Percentiles rank a stretch among this genome's conserved stretches.
Conservation (phyloP, 2,329 filamentous ascomycete genomes). For the Endoconidiophora laricicola region DNA sequence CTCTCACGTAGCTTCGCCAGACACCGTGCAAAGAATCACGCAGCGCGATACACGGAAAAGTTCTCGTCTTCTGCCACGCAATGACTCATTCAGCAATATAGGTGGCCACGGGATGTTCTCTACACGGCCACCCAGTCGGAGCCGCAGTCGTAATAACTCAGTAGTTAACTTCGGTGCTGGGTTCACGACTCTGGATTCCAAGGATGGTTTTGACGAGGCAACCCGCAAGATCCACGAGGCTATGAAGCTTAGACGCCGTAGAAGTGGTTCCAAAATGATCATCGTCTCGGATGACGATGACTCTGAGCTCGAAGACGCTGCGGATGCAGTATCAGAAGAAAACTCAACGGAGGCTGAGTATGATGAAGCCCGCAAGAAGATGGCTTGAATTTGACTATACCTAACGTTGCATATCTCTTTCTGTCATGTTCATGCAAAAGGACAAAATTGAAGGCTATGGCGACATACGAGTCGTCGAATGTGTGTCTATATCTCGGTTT, state of each 20-base stretch:
- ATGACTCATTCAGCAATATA: constrained; percentile 88
- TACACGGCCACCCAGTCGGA: constrained; percentile 69
- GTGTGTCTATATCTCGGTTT: too few relatives aligned
- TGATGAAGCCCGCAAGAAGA: constrained; percentile 28
- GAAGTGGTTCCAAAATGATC: constrained; percentile 25
- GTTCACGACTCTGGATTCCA: constrained; percentile 51
- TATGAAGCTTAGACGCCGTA: constrained; percentile 50
- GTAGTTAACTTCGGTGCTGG: constrained; percentile 25
- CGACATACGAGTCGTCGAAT: too few relatives aligned
- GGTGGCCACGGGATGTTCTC: constrained; percentile 80
- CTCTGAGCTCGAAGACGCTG: constrained; percentile 26
- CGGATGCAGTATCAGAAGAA: constrained; percentile 16
- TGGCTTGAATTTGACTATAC: not conserved
- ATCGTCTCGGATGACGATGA: constrained; percentile 25
- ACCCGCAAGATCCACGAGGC: constrained; percentile 69
- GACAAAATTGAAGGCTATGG: too few relatives aligned
- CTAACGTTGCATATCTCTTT: too few relatives aligned
- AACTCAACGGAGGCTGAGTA: constrained; percentile 26
- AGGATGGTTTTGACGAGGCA: constrained; percentile 65
- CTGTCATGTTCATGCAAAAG: too few relatives aligned
- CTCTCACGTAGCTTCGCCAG: constrained; percentile 25
- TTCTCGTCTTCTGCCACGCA: constrained; percentile 49
- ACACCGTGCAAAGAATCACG: constrained; percentile 25
- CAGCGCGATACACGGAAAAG: constrained; percentile 36
- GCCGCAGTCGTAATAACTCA: constrained; percentile 34